Base-by-base conservation (phyloP, 371 early-diverging fungal genomes). In the Apophysomyces variabilis region DNA sequence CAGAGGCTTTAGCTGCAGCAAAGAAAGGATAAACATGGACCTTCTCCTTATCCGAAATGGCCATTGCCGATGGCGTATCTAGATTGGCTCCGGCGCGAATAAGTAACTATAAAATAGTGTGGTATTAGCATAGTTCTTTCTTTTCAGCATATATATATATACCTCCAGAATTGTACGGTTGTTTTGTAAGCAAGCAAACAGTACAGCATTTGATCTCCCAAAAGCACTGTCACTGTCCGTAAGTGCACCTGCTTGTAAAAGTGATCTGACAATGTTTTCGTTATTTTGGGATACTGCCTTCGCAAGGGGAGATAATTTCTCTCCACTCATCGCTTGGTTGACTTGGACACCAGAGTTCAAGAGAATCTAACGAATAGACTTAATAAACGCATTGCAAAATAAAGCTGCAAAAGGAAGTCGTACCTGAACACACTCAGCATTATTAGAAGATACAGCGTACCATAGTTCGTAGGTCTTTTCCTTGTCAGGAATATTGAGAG, bases 391-490 rank as follows among this genome's bases (percentile, higher is more conserved):
- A 26, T 26, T 26, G 18, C 39, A 43, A 36, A 60, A 63, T 38
- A 39, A 44, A 32, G 5, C 7, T 44, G 8, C 12, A 61, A 13
- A 35, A 56, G 7, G 59, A 38, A 36, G 9, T 50, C 26, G 35
- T 50, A 79, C 79, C 69, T 77, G 37, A 8, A 77, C 70, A 12
- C 64, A 64, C 16, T 67, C 58, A 2, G 61, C 11, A 14, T 50
- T 62, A 1, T 69, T 44, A 3, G 72, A 69, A 18, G 66, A 57
- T 7, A 83, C 76, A 7, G 87, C 89, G 67, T 84, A 83, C 54
- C 79, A 67, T 4, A 88, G 50, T 32, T 79, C 82, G 7, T 80
- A 69, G 9, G 66, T 47, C 0, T 83, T 79, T 32, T 72, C 66
- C 7, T 66, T 50, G 54, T 87, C 86, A 36, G 69, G 4, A 0